Evolutionary conservation across 2,329 filamentous ascomycete genomes (phyloP).

Genomic region (Cryphonectria naterciae): DNA sequence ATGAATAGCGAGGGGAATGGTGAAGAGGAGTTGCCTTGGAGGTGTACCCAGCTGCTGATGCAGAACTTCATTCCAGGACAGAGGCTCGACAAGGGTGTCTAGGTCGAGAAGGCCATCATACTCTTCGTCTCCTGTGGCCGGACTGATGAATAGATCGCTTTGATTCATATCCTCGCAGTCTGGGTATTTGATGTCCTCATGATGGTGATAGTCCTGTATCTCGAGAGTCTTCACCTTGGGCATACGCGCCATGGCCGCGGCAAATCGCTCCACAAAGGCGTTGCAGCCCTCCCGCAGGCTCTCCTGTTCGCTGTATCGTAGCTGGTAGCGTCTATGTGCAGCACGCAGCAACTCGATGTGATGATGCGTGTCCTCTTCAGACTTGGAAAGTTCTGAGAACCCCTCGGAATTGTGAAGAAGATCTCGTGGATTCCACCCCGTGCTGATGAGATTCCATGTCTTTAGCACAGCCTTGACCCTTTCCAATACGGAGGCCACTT

Average conservation of each 20-base stretch:
- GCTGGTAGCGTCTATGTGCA: slow-evolving; percentile 22
- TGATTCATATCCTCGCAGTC: neutral
- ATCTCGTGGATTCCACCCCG: neutral
- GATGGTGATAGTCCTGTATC: slow-evolving; percentile 16
- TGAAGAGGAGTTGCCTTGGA: slow-evolving; percentile 11
- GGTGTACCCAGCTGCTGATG: slow-evolving; percentile 6
- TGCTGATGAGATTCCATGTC: slow-evolving; percentile 16
- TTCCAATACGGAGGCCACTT: neutral
- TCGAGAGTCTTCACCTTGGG: slow-evolving; percentile 19
- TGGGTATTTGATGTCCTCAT: neutral
- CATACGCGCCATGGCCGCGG: slow-evolving; percentile 22
- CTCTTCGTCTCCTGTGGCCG: neutral
- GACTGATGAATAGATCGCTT: no score
- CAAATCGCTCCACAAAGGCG: slow-evolving; percentile 16
- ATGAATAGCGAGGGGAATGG: slow-evolving; percentile 8
- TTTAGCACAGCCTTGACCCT: slow-evolving; percentile 18
- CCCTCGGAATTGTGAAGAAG: neutral
- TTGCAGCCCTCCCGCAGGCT: slow-evolving; percentile 7
- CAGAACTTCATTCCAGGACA: slow-evolving; percentile 19
- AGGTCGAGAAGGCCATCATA: slow-evolving; percentile 20
- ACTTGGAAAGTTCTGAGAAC: neutral
- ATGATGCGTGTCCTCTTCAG: neutral
- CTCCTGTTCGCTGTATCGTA: slow-evolving; percentile 18
- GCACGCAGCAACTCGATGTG: slow-evolving; percentile 3
- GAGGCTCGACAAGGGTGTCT: slow-evolving; percentile 21